Base-by-base conservation (phyloP, 2,329 filamentous ascomycete genomes). In the Helminthosporium solani region DNA sequence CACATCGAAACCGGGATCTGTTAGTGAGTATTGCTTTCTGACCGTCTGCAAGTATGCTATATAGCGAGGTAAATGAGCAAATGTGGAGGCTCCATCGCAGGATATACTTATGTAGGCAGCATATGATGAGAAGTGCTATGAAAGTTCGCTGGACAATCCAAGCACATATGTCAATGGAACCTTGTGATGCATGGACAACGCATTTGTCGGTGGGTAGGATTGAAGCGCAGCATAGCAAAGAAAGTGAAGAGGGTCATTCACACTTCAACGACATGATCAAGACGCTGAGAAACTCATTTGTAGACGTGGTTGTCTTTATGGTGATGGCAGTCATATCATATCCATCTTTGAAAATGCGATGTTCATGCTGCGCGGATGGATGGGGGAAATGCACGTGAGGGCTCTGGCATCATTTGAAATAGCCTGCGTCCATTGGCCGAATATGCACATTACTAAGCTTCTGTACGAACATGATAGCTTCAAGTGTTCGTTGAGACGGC, bases 1-100 rank as follows among this genome's bases (percentile, higher is more conserved):
- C 60, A 63, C 58, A 62, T 63, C 14, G n/a, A 39, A 19, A 16
- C 21, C 20, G 23, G 19, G 9, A 30, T 25, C 28, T 31, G 9
- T 31, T 31, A 7, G 8, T 31, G 28, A 15, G 7, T 25, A 9
- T 30, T 9, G 41, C 30, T 31, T n/a, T 30, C 42, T 44, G 28
- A 35, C 34, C 12, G 8, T 12, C 9, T 31, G 28, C 3, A 14
- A n/a, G 28, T 7, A 31, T 5, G 9, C 7, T 6, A 4, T 7
- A 14, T 4, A 37, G 12, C n/a, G 25, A 39, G 39, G 21, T 8
- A 18, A 42, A 52, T 9, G 44, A 37, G 40, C 30, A 35, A 30
- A 35, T n/a, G 25, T 25, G 7, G 28, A 31, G 28, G 14, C 7
- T 27, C 12, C 28, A 12, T n/a, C 12, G 9, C 28, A 14, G 5